These are phyloP conservation scores for Fusarium proliferatum DNA, from an alignment of 2,329 filamentous ascomycete genomes.

Conservation along the genomic window DNA sequence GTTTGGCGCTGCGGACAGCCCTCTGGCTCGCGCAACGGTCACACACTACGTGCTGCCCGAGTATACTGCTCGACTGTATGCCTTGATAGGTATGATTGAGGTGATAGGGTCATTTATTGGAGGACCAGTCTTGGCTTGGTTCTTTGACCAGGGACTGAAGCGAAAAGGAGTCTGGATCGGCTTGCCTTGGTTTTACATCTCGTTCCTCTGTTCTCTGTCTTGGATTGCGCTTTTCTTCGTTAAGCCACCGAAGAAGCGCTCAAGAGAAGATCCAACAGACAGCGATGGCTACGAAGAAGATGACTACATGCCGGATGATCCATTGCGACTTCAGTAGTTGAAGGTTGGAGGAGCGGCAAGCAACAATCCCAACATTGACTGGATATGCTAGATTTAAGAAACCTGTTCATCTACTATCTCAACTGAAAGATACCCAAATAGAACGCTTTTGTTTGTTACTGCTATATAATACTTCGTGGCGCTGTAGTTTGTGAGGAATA, in stretches of 20 bases:
- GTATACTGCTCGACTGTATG: constrained; percentile 55
- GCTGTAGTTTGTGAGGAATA: background rate
- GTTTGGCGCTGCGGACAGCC: constrained; percentile 53
- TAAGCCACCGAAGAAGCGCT: constrained; percentile 45
- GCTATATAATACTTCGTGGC: too few relatives aligned
- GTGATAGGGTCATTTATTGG: constrained; percentile 54
- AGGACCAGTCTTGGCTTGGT: constrained; percentile 54
- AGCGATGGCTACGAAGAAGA: constrained; percentile 35
- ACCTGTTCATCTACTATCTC: background rate
- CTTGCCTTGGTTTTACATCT: constrained; percentile 55
- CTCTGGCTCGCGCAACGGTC: constrained; percentile 54
- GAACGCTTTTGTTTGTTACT: background rate
- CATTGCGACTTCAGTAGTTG: constrained; percentile 39
- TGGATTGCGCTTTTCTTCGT: constrained; percentile 49
- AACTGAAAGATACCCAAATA: constrained; percentile 22
- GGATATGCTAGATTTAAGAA: background rate
- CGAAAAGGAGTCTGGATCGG: constrained; percentile 52
- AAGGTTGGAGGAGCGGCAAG: background rate
- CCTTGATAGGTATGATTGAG: constrained; percentile 55
- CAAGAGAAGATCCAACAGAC: constrained; percentile 15
- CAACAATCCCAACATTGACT: background rate
- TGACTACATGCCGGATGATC: constrained; percentile 40
- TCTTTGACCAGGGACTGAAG: constrained; percentile 52
- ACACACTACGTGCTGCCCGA: constrained; percentile 53
- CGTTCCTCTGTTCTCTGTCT: constrained; percentile 45